Conservation (phyloP, 805 yeast species). For the Teunomyces gatunensis region DNA sequence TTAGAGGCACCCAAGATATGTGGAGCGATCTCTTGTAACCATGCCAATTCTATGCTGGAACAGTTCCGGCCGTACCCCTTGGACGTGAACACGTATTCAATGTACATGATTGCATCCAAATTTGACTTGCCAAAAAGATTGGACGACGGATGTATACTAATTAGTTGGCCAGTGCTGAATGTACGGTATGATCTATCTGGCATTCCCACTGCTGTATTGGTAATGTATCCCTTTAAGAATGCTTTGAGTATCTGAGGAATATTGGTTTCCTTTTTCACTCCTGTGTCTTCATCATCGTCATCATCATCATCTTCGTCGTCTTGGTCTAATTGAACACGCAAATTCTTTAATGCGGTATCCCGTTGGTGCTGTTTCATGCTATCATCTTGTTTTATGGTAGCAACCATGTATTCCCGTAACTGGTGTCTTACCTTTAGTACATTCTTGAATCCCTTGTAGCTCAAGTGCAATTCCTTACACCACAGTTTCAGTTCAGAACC, state of each 20-base stretch:
- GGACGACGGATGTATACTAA: constrained; percentile 89
- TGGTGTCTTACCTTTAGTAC: constrained; percentile 76
- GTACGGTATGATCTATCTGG: constrained; percentile 94
- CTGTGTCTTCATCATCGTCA: constrained; percentile 22
- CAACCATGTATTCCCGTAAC: constrained; percentile 62
- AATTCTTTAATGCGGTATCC: constrained; percentile 22
- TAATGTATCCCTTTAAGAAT: constrained; percentile 78
- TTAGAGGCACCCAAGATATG: constrained; percentile 50
- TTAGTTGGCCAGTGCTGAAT: constrained; percentile 75
- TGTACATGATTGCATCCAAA: constrained; percentile 87
- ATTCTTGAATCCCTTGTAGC: constrained; percentile 75
- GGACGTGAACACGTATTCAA: constrained; percentile 89
- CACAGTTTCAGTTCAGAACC: constrained; percentile 64
- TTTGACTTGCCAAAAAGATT: constrained; percentile 71
- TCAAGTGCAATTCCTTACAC: constrained; percentile 79
- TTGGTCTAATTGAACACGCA: constrained; percentile 23
- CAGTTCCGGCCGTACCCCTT: constrained; percentile 91
- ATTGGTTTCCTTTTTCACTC: constrained; percentile 38
- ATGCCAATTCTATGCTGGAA: constrained; percentile 72
- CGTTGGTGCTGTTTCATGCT: constrained; percentile 23
- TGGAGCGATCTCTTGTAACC: constrained; percentile 84
- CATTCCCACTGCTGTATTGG: constrained; percentile 89
- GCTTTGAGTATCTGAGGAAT: constrained; percentile 65
- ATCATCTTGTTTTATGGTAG: constrained; percentile 44
- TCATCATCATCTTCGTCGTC: constrained; percentile 17